Base-by-base conservation (phyloP, 805 yeast genomes). In the Yamadazyma phyllophila region DNA sequence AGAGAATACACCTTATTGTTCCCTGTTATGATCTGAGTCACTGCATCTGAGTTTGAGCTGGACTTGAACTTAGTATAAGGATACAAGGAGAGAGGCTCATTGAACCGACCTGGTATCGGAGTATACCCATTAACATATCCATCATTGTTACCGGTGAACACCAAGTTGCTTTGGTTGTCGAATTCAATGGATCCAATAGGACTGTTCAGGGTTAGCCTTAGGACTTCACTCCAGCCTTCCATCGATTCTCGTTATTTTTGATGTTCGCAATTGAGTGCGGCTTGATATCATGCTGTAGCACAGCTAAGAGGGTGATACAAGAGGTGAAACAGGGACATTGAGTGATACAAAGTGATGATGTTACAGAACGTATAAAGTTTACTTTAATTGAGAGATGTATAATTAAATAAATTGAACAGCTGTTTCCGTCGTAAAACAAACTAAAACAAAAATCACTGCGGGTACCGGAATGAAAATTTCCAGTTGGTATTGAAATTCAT, bases 91-190 rank as follows among this genome's bases (percentile, higher is more conserved):
- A 42, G 11, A 15, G 26, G 37, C 20, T 44, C 43, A 31, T 38
- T 33, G 27, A 29, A 39, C 6, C 37, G 35, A 34, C 14, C 27
- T 6, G 37, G 16, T 11, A 36, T 17, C 2, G 44, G 37, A 10
- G 45, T 32, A 37, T 41, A 48, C n/a, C 72, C 66, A 9, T 63
- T 52, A 5, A 72, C 54, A 51, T 56, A 60, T 3, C 91, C 87
- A 32, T 69, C 73, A 1, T 79, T 62, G 59, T 88, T 94, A 13
- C 96, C 96, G 1, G 83, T 74, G 98, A 98, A 92, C 1, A 91
- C 60, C 37, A 94, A 68, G 54, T 91, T 94, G 48, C 82, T 78
- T n/a, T 76, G 66, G 31, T 74, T 75, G 65, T 91, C 97, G 61
- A 90, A 90, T 42, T 49, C 50, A 12, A 69, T 48, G 7, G 72